A percentile compares a stretch with the other conserved stretches of the same genome.
Conservation (phyloP, 2,329 filamentous ascomycete species). For the Aspergillus pseudonomiae region DNA sequence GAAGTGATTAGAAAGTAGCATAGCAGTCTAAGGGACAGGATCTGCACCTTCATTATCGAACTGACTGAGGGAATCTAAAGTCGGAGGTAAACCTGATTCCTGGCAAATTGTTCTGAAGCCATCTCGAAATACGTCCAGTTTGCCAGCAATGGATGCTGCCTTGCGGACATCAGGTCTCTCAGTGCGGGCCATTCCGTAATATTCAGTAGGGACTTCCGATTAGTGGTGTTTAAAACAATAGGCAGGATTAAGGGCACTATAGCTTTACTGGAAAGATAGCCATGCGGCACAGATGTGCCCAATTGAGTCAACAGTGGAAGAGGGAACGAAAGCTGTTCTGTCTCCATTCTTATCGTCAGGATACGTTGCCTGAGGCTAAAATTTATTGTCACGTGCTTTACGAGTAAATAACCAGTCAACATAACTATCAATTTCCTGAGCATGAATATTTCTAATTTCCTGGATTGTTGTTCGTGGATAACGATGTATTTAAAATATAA, state of each 20-base stretch:
- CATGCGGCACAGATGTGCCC: background rate
- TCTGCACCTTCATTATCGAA: constrained; percentile 1
- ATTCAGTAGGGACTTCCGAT: background rate
- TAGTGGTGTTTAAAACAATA: background rate
- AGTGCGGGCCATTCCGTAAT: background rate
- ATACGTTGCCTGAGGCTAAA: background rate
- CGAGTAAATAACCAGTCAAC: background rate
- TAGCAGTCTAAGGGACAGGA: background rate
- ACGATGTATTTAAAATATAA: background rate
- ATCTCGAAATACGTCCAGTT: constrained; percentile 4
- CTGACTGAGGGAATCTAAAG: background rate
- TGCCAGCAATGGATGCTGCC: background rate
- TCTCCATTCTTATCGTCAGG: background rate
- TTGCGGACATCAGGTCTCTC: background rate
- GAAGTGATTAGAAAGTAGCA: background rate
- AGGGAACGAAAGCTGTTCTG: background rate
- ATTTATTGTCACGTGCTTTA: background rate
- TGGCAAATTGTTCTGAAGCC: background rate
- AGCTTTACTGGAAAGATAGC: background rate
- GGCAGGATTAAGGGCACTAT: background rate
- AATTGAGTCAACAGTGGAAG: background rate
- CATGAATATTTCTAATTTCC: background rate
- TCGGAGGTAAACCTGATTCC: background rate
- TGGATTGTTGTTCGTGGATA: background rate
- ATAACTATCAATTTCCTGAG: background rate